Conservation (phyloP, 352 stramenopile genomes). For the Pythium folliculosum region DNA sequence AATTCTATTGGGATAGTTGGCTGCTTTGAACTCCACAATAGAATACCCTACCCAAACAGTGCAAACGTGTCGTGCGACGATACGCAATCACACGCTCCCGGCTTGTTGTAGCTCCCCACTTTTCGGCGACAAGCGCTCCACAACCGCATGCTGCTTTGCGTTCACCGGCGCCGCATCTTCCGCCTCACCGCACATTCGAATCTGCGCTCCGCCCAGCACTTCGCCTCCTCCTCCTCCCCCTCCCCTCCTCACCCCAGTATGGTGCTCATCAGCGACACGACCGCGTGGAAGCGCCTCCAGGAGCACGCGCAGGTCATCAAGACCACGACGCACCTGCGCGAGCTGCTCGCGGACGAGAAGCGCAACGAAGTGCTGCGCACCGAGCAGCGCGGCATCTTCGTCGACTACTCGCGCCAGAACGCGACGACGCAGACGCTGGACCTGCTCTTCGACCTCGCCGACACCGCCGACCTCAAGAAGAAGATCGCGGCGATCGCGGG, state of each 20-base stretch:
- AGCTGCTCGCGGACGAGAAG: slow-evolving; percentile 88
- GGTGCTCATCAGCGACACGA: slow-evolving; percentile 73
- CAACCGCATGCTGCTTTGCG: background rate
- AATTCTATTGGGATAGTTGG: background rate
- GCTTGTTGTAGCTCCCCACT: background rate
- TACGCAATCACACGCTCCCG: background rate
- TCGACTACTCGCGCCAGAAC: slow-evolving; percentile 96
- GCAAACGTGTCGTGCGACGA: background rate
- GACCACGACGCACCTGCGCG: slow-evolving; percentile 83
- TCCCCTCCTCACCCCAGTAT: slow-evolving; percentile 11
- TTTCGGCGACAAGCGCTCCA: too few species aligned
- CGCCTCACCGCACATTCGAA: slow-evolving; percentile 11
- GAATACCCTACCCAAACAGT: background rate
- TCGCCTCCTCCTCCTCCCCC: slow-evolving; percentile 6
- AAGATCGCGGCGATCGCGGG: slow-evolving; percentile 91
- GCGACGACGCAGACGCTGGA: slow-evolving; percentile 88
- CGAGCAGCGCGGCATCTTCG: slow-evolving; percentile 91
- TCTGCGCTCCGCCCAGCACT: slow-evolving; percentile 6
- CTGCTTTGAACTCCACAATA: background rate
- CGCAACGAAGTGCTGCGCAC: slow-evolving; percentile 90
- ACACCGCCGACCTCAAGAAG: slow-evolving; percentile 84
- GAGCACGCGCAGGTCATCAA: slow-evolving; percentile 82
- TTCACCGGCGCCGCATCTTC: background rate
- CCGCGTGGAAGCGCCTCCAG: slow-evolving; percentile 71
- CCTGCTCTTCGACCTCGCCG: slow-evolving; percentile 91